phyloP scores from a whole-genome alignment of 2,329 filamentous ascomycete species.

The Xylaria sp. region DNA sequence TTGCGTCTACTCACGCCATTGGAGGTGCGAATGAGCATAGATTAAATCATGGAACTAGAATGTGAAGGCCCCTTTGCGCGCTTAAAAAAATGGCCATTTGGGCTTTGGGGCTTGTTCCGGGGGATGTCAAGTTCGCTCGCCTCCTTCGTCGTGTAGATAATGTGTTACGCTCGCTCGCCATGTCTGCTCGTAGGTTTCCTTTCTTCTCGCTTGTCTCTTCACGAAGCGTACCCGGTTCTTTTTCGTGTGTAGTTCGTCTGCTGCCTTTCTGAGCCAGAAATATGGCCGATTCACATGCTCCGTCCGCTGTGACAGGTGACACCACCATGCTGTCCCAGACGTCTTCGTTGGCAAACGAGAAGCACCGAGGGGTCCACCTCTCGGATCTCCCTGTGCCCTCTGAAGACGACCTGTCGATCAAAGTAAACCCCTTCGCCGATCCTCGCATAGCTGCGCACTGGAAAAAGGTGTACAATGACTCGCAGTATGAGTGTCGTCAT shows the following conservation, averaged over 20 bases:
- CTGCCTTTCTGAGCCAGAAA: neutral
- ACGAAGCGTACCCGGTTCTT: too few relatives aligned
- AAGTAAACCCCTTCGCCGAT: slow-evolving; percentile 17
- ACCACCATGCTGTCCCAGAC: slow-evolving; percentile 7
- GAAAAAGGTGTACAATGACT: slow-evolving; percentile 33
- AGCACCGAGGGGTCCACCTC: slow-evolving; percentile 2
- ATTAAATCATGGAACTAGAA: slow-evolving; percentile 5
- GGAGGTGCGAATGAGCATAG: slow-evolving; percentile 17
- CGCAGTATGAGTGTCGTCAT: slow-evolving; percentile 49
- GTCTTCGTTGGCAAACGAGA: slow-evolving; percentile 10
- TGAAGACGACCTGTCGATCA: slow-evolving; percentile 12
- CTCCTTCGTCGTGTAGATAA: too few relatives aligned
- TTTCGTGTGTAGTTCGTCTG: too few relatives aligned
- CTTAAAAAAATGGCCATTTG: too few relatives aligned
- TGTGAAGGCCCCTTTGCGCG: neutral
- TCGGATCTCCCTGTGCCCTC: slow-evolving; percentile 3
- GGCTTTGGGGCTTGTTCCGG: too few relatives aligned
- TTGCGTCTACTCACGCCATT: slow-evolving; percentile 19
- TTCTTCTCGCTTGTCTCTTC: too few relatives aligned
- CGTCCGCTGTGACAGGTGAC: slow-evolving; percentile 6
- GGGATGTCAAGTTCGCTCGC: too few relatives aligned
- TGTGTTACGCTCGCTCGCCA: too few relatives aligned
- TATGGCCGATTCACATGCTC: slow-evolving; percentile 12
- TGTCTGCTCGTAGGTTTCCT: too few relatives aligned
- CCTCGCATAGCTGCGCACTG: slow-evolving; percentile 29